Evolutionary conservation across 441 rosid genomes (phyloP).

Genomic region (Sinapis alba): DNA sequence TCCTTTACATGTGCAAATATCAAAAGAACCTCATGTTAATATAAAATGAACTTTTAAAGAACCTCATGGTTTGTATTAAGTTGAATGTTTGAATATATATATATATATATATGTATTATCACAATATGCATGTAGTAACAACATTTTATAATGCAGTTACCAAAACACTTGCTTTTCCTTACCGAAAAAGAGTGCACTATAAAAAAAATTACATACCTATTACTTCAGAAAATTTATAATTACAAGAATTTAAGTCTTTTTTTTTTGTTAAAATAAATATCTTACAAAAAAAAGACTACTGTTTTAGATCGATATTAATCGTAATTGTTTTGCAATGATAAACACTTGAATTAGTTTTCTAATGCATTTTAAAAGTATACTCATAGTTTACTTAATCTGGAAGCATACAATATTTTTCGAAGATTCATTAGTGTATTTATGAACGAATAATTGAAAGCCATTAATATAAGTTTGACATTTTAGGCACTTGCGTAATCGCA

Average conservation of each 20-base stretch:
- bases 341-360: background rate
- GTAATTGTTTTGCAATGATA: background rate
- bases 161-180: background rate
- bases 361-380: background rate
- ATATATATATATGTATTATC: too few relatives aligned
- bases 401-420: background rate
- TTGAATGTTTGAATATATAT: background rate
- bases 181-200: background rate
- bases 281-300: background rate
- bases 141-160: background rate
- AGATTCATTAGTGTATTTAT: slow-evolving; percentile 21
- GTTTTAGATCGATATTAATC: background rate
- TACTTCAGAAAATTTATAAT: background rate
- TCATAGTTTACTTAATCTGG: background rate
- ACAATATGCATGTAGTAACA: background rate
- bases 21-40: too few relatives aligned
- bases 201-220: background rate
- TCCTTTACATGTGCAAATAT: too few relatives aligned
- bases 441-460: slow-evolving; percentile 33
- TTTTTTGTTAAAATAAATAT: background rate
- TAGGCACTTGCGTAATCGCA: slow-evolving; percentile 27
- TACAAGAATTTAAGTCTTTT: background rate
- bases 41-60: too few relatives aligned
- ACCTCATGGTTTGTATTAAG: too few relatives aligned
- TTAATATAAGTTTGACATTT: slow-evolving; percentile 38